A percentile compares a stretch with the other conserved stretches of the same genome.
These are phyloP conservation scores for Penicillium freii DNA, from an alignment of 2,329 filamentous ascomycete genomes.

Conservation along the genomic window DNA sequence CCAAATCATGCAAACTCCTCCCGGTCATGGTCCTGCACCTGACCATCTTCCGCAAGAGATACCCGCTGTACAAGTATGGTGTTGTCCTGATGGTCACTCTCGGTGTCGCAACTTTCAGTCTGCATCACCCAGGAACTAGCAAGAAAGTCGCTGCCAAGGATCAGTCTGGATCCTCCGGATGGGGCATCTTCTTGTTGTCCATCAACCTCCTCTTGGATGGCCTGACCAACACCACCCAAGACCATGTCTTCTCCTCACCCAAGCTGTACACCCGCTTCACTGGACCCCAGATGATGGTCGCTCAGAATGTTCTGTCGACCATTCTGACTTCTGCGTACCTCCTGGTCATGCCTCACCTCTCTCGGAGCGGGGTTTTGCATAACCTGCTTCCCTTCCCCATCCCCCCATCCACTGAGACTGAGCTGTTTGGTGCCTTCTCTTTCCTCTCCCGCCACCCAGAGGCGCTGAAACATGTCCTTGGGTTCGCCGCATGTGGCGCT, in stretches of 20 bases:
- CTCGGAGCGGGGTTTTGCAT: conserved; percentile 61
- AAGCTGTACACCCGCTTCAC: conserved; percentile 70
- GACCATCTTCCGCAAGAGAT: conserved; percentile 81
- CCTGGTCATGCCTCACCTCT: conserved; percentile 74
- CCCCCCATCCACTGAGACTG: conserved; percentile 60
- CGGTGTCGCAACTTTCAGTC: conserved; percentile 91
- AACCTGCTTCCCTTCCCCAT: conserved; percentile 66
- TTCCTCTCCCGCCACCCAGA: conserved; percentile 79
- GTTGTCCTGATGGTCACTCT: conserved; percentile 88
- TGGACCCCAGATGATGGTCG: conserved; percentile 99
- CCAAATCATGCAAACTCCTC: conserved; percentile 97
- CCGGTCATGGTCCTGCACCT: conserved; percentile 97
- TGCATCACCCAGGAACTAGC: conserved; percentile 69
- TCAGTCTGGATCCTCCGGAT: conserved; percentile 64
- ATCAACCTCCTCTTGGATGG: conserved; percentile 95
- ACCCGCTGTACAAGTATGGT: conserved; percentile 93
- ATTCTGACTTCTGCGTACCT: conserved; percentile 74
- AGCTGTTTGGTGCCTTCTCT: conserved; percentile 72
- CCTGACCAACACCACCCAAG: conserved; percentile 93
- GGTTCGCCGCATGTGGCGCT: conserved; percentile 85
- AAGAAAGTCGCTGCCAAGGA: conserved; percentile 50
- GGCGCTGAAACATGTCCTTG: conserved; percentile 83
- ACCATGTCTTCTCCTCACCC: conserved; percentile 76
- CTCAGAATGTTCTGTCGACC: conserved; percentile 86
- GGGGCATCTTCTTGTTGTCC: conserved; percentile 73